Evolutionary conservation across 2,329 filamentous ascomycete genomes (phyloP), one percentile per base, ranked within the genome.

Genomic region (Westerdykella sp.): DNA sequence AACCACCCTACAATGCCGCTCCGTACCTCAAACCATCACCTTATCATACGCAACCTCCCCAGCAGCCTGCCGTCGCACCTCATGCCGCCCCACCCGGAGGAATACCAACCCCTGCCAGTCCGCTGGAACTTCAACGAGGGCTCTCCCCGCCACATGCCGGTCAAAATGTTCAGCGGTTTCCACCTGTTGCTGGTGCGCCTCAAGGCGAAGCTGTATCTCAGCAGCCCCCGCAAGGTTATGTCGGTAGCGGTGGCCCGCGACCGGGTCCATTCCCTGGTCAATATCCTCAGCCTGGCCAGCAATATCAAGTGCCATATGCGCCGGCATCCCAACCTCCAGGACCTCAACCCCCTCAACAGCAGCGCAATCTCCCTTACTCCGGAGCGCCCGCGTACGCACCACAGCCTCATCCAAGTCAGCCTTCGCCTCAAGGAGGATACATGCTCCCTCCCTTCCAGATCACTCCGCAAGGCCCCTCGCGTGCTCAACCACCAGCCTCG

Each of bases 371-470:
- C 42, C 53, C 57, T 10, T 60, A 62, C 43, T 43, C 59, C 31
- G 56, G 51, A 21, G 61, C 57, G 32, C 56, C 56, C n/a, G 46
- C 51, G 11, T 59, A 69, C 44, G 57, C 61, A 40, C 58, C 55
- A 5, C 60, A 56, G n/a, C 52, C 44, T 21, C 63, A 56, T 18
- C 51, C 61, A 41, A 57, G 58, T 36, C 66, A 66, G 28, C 66
- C 65, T 28, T 64, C 66, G 12, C 63, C 65, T 34, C 69, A 70
- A 40, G 63, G 71, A 39, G 72, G 71, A 13, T 67, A 69, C 45
- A 72, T 73, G 66, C 60, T 74, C 30, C 70, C 70, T 37, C 70
- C 71, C 4, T 75, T 74, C 51, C 69, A 72, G 42, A 68, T 73
- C 11, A 59, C 63, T n/a, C 65, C 67, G 7, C 71, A 74, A 46